These are phyloP conservation scores for Fraxinus albicans DNA, from an alignment of 305 asterid genomes.

Conservation along the genomic window DNA sequence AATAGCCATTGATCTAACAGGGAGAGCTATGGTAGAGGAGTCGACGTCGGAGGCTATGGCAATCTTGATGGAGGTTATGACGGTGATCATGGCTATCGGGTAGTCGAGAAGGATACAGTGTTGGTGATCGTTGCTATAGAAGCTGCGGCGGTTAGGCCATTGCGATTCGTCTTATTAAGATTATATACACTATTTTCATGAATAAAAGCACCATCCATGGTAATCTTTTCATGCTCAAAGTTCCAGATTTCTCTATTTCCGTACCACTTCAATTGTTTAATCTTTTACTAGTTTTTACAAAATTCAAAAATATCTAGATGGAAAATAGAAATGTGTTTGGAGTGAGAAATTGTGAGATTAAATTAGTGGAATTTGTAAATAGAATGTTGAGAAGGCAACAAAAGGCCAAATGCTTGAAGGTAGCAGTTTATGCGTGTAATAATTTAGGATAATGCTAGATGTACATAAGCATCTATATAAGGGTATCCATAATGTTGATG, in stretches of 20 bases:
- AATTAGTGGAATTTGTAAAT: constrained; percentile 30
- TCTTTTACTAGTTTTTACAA: background rate
- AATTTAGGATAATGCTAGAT: background rate
- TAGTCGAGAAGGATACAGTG: too few species aligned
- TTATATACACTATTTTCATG: constrained; percentile 26
- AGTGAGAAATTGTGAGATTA: constrained; percentile 18
- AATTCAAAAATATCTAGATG: background rate
- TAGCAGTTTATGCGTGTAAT: constrained; percentile 32
- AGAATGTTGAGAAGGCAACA: constrained; percentile 65
- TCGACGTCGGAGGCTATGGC: too few species aligned
- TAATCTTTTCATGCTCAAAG: constrained; percentile 55
- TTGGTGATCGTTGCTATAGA: too few species aligned
- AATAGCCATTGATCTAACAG: too few species aligned
- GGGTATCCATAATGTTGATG: too few species aligned
- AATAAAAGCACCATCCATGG: constrained; percentile 15
- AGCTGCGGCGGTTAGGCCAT: constrained; percentile 2
- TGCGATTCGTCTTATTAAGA: constrained; percentile 15
- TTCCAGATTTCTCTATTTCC: constrained; percentile 68
- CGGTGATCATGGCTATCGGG: too few species aligned
- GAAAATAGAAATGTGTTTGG: too few species aligned
- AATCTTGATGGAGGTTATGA: too few species aligned
- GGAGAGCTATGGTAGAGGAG: too few species aligned
- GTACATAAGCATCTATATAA: too few species aligned
- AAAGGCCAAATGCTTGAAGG: constrained; percentile 37
- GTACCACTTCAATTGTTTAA: constrained; percentile 56